These are phyloP conservation scores for Hippophae gyantsensis DNA, from an alignment of 306 rosid genomes.

Conservation along the genomic window DNA sequence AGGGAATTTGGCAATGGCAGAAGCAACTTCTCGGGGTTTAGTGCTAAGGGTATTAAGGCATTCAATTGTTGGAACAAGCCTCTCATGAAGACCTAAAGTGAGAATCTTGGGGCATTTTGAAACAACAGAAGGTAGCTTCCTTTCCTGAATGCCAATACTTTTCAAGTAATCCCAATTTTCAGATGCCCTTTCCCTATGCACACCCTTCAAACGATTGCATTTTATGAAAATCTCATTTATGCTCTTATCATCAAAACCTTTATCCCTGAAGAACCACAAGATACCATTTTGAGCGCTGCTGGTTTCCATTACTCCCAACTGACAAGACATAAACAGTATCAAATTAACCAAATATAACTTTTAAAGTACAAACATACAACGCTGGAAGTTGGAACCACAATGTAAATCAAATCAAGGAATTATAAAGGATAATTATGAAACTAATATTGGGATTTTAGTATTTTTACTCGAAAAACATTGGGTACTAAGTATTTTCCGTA, in stretches of 20 bases:
- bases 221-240: constrained; percentile 55
- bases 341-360: constrained; percentile 1
- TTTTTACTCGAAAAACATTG: background rate
- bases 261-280: constrained; percentile 88
- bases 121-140: constrained; percentile 72
- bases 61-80: constrained; percentile 71
- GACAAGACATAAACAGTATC: constrained; percentile 14
- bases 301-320: constrained; percentile 37
- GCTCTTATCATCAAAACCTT: constrained; percentile 74
- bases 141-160: constrained; percentile 70
- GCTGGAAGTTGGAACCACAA: too few relatives aligned
- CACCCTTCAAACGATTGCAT: constrained; percentile 63
- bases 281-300: constrained; percentile 43
- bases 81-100: constrained; percentile 59
- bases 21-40: constrained; percentile 58
- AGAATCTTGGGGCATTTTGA: constrained; percentile 86
- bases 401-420: background rate
- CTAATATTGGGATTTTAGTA: background rate
- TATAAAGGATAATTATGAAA: background rate
- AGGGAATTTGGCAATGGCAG: constrained; percentile 78
- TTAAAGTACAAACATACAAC: background rate
- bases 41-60: constrained; percentile 66
- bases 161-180: constrained; percentile 77
- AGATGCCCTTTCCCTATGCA: constrained; percentile 49
- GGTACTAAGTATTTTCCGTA: too few relatives aligned